Evolutionary conservation across 805 yeast species (phyloP).

Genomic region (Helenozyma baotianmanensis): DNA sequence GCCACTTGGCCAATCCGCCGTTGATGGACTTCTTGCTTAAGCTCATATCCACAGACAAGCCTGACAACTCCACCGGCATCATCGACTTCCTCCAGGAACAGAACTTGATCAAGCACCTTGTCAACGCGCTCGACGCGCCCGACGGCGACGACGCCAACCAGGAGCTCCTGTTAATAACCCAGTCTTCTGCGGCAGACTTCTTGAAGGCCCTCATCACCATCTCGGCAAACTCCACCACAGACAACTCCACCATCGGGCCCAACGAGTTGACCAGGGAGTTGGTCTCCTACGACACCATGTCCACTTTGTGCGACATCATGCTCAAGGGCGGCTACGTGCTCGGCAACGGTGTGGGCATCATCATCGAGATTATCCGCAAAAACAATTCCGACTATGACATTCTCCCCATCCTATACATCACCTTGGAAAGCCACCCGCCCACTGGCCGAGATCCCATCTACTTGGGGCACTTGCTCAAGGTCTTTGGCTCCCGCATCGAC

Average conservation of each 20-base stretch:
- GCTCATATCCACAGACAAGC: constrained; percentile 43
- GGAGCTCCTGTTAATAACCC: constrained; percentile 21
- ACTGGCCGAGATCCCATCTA: constrained; percentile 46
- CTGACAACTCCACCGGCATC: constrained; percentile 43
- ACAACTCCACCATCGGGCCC: constrained; percentile 43
- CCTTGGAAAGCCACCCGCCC: constrained; percentile 44
- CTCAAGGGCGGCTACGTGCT: constrained; percentile 43
- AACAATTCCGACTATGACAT: constrained; percentile 45
- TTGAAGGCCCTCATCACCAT: constrained; percentile 43
- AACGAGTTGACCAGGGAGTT: constrained; percentile 43
- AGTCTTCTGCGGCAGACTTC: constrained; percentile 42
- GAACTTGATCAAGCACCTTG: constrained; percentile 30
- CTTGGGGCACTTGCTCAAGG: constrained; percentile 39
- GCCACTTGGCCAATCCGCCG: constrained; percentile 43
- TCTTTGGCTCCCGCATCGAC: constrained; percentile 35
- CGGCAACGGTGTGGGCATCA: constrained; percentile 47
- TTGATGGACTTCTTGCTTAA: constrained; percentile 43
- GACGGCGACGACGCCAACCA: constrained; percentile 1
- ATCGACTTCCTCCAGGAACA: constrained; percentile 42
- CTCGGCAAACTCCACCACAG: constrained; percentile 43
- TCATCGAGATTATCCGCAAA: constrained; percentile 42
- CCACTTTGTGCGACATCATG: constrained; percentile 34
- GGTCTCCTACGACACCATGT: constrained; percentile 35
- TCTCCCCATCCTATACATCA: constrained; percentile 41
- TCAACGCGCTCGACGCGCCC: constrained; percentile 28